These are phyloP conservation scores for Hemileccinum impolitum DNA, from an alignment of 768 basidiomycete species.

Conservation along the genomic window DNA sequence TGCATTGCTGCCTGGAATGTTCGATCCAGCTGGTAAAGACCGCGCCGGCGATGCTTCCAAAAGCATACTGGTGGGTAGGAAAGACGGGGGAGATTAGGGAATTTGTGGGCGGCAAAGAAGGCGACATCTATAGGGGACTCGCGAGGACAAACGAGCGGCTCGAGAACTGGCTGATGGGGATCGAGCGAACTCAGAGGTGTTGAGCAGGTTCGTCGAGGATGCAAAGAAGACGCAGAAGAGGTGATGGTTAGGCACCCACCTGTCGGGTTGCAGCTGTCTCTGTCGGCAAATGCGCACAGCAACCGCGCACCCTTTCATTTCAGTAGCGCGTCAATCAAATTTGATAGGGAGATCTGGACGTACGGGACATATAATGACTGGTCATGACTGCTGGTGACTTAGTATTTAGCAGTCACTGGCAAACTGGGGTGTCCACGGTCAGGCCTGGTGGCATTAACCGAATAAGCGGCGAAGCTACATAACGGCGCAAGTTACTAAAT, in stretches of 20 bases:
- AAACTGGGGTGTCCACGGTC: not conserved
- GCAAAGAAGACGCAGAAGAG: constrained; percentile 30
- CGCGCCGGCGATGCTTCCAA: constrained; percentile 53
- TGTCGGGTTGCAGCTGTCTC: constrained; percentile 10
- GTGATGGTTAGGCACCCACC: constrained; percentile 5
- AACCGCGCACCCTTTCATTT: constrained; percentile 25
- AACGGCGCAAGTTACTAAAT: constrained; percentile 18
- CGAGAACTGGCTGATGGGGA: constrained; percentile 38
- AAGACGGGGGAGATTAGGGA: constrained; percentile 63
- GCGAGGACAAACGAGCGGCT: constrained; percentile 45
- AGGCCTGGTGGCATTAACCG: constrained; percentile 5
- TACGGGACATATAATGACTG: not conserved
- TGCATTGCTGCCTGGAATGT: constrained; percentile 42
- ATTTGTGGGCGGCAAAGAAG: constrained; percentile 48
- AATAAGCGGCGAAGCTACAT: constrained; percentile 17
- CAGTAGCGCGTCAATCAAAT: constrained; percentile 15
- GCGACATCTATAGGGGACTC: constrained; percentile 46
- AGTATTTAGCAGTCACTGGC: not conserved
- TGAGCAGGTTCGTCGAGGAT: constrained; percentile 45
- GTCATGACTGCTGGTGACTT: too few species aligned
- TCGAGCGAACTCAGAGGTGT: constrained; percentile 36
- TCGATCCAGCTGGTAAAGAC: constrained; percentile 38
- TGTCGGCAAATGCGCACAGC: constrained; percentile 13
- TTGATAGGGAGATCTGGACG: constrained; percentile 8
- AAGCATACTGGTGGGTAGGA: constrained; percentile 59